Evolutionary conservation across 345 rosid species (phyloP), one percentile per base, ranked within the genome.

Genomic region (Sisymbrium altissimum): DNA sequence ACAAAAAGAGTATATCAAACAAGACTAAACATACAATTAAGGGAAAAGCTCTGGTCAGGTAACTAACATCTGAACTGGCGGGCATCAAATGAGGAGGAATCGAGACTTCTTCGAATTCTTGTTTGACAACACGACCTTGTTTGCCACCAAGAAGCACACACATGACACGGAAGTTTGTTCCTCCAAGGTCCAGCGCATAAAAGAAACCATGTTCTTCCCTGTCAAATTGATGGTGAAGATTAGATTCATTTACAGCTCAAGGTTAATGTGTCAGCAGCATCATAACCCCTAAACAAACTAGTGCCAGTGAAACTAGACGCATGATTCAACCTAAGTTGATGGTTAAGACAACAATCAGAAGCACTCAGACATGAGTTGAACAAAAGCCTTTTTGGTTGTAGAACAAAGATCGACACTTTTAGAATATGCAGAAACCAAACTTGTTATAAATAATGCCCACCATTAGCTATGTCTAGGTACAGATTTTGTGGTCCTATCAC

Each of bases 141-240:
- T 67, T 86, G 53, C 96, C 99, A 12, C 97, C 96, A 46, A 96
- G 76, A 49, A 90, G 86, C 65, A 92, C 89, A 57, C 99, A 87
- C 69, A 96, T 63, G 18, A 88, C 92, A 41, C 97, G 99, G 80
- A 96, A 96, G 76, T 96, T 96, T 41, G 99, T 96, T 53, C 99
- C 99, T 3, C 98, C 99, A 61, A 96, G 88, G 80, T 96, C 99
- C 82, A 96, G 79, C 27, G 98, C 99, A 78, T 96, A 96, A 64
- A 83, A 96, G 58, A 87, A 44, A 35, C 98, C 99, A 65, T 86
- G 73, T 81, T 92, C 99, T 21, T 89, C 84, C 74, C 99, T 96
- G 58, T 44, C 35, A 33, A 17, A 15, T 43, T 17, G 27, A 61
- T 23, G 36, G 12, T 8, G n/a, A 49, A n/a, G 25, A 21, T 59